phyloP scores from a whole-genome alignment of 228 moss, liverwort and hornwort genomes.

The Sphagnum fallax region DNA sequence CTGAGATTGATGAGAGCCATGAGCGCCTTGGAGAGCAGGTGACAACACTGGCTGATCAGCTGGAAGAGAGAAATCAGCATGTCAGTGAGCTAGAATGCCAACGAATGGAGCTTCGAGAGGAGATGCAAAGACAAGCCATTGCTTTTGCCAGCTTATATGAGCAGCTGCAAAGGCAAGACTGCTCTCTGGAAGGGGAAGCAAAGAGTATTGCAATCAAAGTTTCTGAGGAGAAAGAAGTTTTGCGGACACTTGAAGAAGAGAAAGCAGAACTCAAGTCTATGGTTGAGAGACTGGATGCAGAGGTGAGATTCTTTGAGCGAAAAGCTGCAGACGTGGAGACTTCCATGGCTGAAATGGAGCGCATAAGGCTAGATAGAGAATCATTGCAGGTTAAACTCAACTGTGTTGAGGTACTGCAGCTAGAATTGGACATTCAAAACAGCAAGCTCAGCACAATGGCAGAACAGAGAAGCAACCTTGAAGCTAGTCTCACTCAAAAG shows the following conservation, averaged over 20 bases:
- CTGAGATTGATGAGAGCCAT: slow-evolving; percentile 12
- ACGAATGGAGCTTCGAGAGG: slow-evolving; percentile 32
- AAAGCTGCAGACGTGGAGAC: slow-evolving; percentile 28
- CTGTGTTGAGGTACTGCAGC: slow-evolving; percentile 24
- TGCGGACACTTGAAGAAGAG: slow-evolving; percentile 41
- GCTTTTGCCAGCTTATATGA: slow-evolving; percentile 41
- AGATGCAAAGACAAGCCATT: slow-evolving; percentile 48
- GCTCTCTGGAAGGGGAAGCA: slow-evolving; percentile 34
- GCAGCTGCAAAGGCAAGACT: slow-evolving; percentile 40
- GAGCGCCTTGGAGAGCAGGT: slow-evolving; percentile 35
- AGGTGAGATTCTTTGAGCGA: slow-evolving; percentile 26
- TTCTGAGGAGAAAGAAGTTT: slow-evolving; percentile 37
- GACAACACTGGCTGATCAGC: slow-evolving; percentile 25
- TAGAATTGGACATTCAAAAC: slow-evolving; percentile 33
- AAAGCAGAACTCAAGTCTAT: slow-evolving; percentile 44
- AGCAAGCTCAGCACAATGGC: slow-evolving; percentile 23
- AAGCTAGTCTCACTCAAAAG: slow-evolving; percentile 31
- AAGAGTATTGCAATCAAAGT: slow-evolving; percentile 25
- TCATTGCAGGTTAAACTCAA: slow-evolving; percentile 23
- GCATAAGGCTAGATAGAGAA: slow-evolving; percentile 36
- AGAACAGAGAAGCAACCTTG: slow-evolving; percentile 24
- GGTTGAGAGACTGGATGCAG: slow-evolving; percentile 45
- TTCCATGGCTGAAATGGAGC: slow-evolving; percentile 39
- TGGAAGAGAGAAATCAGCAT: slow-evolving; percentile 37
- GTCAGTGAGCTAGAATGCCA: slow-evolving; percentile 37